phyloP scores from a whole-genome alignment of 2,329 filamentous ascomycete species.

The Penicillium sp. region DNA sequence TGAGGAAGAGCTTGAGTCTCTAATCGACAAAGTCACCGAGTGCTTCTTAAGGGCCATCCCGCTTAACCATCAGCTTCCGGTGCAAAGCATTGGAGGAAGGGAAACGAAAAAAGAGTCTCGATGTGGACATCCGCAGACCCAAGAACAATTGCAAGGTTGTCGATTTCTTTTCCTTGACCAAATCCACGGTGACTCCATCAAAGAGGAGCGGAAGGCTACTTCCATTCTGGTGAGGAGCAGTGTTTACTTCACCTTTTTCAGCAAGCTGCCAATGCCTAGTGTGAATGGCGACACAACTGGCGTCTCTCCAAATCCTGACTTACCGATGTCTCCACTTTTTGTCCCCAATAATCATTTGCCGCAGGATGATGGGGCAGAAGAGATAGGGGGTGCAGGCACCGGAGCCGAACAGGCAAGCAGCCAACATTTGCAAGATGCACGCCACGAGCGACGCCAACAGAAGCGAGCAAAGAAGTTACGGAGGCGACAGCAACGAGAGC shows the following conservation, averaged over 20 bases:
- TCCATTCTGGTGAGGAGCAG: constrained; percentile 23
- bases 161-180: constrained; percentile 27
- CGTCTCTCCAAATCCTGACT: not conserved
- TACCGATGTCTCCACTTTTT: constrained; percentile 18
- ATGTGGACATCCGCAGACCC: constrained; percentile 15
- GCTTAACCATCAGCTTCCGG: constrained; percentile 9
- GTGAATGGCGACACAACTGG: constrained; percentile 3
- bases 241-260: constrained; percentile 29
- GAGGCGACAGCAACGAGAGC: constrained; percentile 6
- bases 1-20: constrained; percentile 11
- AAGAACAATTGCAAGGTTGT: constrained; percentile 18
- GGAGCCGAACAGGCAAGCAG: constrained; percentile 2
- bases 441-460: constrained; percentile 13
- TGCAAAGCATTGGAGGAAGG: constrained; percentile 7
- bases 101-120: constrained; percentile 17
- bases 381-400: not conserved
- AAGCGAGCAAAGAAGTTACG: constrained; percentile 13
- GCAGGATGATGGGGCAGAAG: constrained; percentile 1
- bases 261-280: constrained; percentile 13
- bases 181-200: constrained; percentile 15
- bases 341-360: constrained; percentile 9
- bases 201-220: constrained; percentile 12
- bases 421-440: constrained; percentile 7
- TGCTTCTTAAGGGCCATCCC: constrained; percentile 14
- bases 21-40: constrained; percentile 9